phyloP scores from a whole-genome alignment of 306 rosid species.

The Vachellia pachyceras region DNA sequence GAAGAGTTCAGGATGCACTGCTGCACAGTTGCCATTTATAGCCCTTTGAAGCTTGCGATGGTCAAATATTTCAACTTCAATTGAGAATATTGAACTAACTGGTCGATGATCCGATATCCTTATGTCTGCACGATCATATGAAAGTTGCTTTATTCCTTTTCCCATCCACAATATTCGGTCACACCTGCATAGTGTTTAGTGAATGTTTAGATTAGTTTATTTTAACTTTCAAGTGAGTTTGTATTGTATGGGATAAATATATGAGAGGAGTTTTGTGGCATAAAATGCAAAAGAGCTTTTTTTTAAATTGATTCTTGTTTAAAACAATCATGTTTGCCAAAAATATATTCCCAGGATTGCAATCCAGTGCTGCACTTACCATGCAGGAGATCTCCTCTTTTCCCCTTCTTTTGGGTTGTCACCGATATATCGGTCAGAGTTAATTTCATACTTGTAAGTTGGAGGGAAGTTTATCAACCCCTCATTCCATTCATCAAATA shows the following conservation, averaged over 20 bases:
- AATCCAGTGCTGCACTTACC: slow-evolving; percentile 49
- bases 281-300: too few species aligned
- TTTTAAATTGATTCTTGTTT: too few species aligned
- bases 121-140: slow-evolving; percentile 67
- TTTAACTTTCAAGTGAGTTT: too few species aligned
- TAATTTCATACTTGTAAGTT: slow-evolving; percentile 84
- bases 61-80: slow-evolving; percentile 87
- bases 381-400: slow-evolving; percentile 94
- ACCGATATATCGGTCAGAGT: slow-evolving; percentile 80
- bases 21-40: slow-evolving; percentile 63
- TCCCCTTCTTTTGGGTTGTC: slow-evolving; percentile 82
- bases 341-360: not conserved
- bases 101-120: slow-evolving; percentile 88
- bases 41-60: slow-evolving; percentile 82
- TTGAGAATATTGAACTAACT: slow-evolving; percentile 69
- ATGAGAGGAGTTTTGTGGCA: too few species aligned
- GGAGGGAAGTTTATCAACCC: slow-evolving; percentile 86
- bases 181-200: slow-evolving; percentile 63
- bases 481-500: slow-evolving; percentile 94
- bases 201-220: too few species aligned
- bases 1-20: slow-evolving; percentile 70
- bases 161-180: slow-evolving; percentile 90
- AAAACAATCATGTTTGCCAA: not conserved
- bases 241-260: too few species aligned
- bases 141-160: slow-evolving; percentile 77